A percentile compares a stretch with the other conserved stretches of the same genome.
phyloP scores from a whole-genome alignment of 192 early-diverging fungal genomes.

The Coemansia sp. region DNA sequence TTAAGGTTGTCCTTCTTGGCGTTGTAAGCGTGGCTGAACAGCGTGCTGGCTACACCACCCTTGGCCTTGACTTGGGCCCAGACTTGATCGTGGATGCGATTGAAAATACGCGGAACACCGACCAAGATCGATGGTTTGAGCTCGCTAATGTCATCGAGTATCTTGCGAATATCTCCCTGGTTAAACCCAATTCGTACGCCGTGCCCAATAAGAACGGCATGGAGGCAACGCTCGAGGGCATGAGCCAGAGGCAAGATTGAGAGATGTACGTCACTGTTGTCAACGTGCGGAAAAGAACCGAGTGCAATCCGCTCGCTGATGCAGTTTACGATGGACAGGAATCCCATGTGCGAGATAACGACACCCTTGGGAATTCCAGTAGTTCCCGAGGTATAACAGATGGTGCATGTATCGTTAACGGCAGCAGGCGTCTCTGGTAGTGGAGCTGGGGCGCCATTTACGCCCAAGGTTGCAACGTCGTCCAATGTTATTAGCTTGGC shows the following conservation, averaged over 20 bases:
- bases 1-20: conserved; percentile 70
- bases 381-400: conserved; percentile 91
- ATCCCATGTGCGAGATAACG: conserved; percentile 78
- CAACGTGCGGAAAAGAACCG: conserved; percentile 38
- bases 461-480: conserved; percentile 54
- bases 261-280: conserved; percentile 62
- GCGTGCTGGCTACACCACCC: conserved; percentile 67
- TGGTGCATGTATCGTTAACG: conserved; percentile 46
- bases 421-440: conserved; percentile 53
- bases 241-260: conserved; percentile 89
- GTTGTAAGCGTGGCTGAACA: conserved; percentile 77
- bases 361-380: conserved; percentile 97
- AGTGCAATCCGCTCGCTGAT: conserved; percentile 19
- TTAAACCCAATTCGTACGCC: conserved; percentile 64
- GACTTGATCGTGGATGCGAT: conserved; percentile 85
- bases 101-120: conserved; percentile 84
- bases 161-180: conserved; percentile 63
- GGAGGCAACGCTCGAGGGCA: conserved; percentile 81
- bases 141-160: conserved; percentile 73
- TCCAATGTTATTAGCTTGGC: conserved; percentile 66
- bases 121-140: conserved; percentile 74
- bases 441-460: conserved; percentile 54
- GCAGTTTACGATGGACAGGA: conserved; percentile 64
- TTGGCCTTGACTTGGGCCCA: conserved; percentile 86
- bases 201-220: conserved; percentile 63